Evolutionary conservation across 2,329 filamentous ascomycete genomes (phyloP), one percentile per base, ranked within the genome.

Genomic region (Ambrosiella cleistominuta): DNA sequence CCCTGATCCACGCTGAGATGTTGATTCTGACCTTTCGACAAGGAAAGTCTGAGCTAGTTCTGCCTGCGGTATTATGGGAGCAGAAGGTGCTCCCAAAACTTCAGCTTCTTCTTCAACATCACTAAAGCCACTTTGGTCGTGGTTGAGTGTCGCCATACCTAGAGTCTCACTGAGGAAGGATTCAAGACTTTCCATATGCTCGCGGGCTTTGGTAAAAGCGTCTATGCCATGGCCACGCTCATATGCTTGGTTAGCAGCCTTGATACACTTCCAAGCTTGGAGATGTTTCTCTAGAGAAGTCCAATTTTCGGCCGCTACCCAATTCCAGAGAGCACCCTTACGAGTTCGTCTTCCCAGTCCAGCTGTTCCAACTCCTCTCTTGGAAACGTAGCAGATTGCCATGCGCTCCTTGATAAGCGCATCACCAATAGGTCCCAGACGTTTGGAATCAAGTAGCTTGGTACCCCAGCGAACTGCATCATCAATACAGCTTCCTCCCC

Each of bases 251-350:
- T 59, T 59, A 13, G 54, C 54, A 1, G 54, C 81, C 54, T 86
- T 81, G 1, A 97, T 76, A 62, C 86, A 88, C 60, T 80, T 77
- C 63, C 88, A 86, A 0, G 89, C 86, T 66, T 94, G 86, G 12
- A 85, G 79, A 57, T 82, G 81, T 66, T 91, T 90, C 39, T 79
- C 81, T 62, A 90, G 79, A 55, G 78, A 78, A 57, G 91, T 74
- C 93, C 93, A 98, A 1, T 82, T 78, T 64, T 95, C 86, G 0
- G 89, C 83, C 1, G 87, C 85, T 44, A 95, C 76, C 19, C 93
- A 77, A 63, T 83, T 85, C 90, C 90, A 98, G 62, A 95, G 79
- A 0, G 87, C 93, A 1, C 90, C 86, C 72, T 96, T 98, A 54
- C 93, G 78, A 61, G 77, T 78, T 61, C 91, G 78, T 7, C 78